Percentiles rank a stretch among this genome's conserved stretches.
These are phyloP conservation scores for Penicillium ochrochloron DNA, from an alignment of 495 filamentous ascomycete species.

Conservation along the genomic window DNA sequence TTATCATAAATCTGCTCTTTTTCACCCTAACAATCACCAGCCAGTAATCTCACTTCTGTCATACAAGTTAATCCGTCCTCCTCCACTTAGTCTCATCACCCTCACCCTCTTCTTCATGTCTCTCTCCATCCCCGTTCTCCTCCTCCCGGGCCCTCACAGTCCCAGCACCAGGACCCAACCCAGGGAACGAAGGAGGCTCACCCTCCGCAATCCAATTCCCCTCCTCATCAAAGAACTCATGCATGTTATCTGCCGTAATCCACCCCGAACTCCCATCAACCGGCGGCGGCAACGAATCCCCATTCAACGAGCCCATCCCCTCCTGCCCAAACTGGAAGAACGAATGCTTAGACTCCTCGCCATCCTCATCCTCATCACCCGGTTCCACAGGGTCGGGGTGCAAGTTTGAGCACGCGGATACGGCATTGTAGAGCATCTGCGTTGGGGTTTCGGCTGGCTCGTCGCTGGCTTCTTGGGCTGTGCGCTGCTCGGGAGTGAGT, in stretches of 20 bases:
- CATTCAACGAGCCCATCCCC: conserved; percentile 39
- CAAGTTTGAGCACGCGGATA: conserved; percentile 85
- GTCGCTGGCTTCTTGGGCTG: conserved; percentile 35
- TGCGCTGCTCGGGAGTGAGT: conserved; percentile 24
- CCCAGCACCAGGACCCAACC: conserved; percentile 62
- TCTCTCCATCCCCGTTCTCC: conserved; percentile 40
- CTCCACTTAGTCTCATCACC: conserved; percentile 63
- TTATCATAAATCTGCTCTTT: not conserved
- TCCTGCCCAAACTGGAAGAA: conserved; percentile 35
- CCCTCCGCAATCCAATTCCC: conserved; percentile 61
- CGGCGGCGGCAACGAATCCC: conserved; percentile 67
- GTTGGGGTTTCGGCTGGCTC: conserved; percentile 43
- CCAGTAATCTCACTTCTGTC: not conserved
- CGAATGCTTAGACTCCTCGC: conserved; percentile 44
- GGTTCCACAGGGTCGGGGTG: conserved; percentile 75
- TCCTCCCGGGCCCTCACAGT: conserved; percentile 55
- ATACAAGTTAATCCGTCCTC: conserved; percentile 53
- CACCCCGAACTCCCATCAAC: conserved; percentile 87
- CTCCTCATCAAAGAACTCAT: conserved; percentile 72
- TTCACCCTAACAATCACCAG: not conserved
- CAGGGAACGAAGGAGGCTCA: conserved; percentile 40
- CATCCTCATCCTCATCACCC: conserved; percentile 52
- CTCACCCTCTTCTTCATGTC: conserved; percentile 26
- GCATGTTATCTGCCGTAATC: conserved; percentile 96
- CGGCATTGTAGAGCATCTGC: conserved; percentile 71